Evolutionary conservation across 148 eudicot genomes (phyloP).

Genomic region (Oxyria digyna): DNA sequence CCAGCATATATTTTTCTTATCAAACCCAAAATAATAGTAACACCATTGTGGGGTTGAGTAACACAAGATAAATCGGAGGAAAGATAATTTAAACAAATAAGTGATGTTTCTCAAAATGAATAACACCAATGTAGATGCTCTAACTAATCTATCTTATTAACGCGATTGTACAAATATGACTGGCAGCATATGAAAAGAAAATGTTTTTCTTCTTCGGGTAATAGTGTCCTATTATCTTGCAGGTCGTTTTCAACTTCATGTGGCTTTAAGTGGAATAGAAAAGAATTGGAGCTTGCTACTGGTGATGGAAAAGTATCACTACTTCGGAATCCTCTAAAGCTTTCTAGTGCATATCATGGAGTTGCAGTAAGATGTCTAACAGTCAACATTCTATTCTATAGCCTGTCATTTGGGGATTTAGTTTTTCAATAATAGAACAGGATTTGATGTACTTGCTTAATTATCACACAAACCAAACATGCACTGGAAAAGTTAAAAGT

Average conservation of each 20-base stretch:
- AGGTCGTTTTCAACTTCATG: constrained; percentile 18
- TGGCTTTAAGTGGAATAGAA: constrained; percentile 29
- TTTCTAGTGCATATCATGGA: constrained; percentile 50
- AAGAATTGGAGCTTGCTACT: constrained; percentile 46
- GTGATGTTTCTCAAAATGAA: no score
- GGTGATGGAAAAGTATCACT: constrained; percentile 29
- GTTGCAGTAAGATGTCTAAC: constrained; percentile 36
- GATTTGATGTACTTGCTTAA: background rate
- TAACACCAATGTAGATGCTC: no score
- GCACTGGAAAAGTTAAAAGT: background rate
- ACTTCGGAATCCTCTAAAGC: constrained; percentile 37
- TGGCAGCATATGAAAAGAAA: background rate
- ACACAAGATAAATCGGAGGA: no score
- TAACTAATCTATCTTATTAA: no score
- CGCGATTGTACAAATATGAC: no score
- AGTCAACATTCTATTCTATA: background rate
- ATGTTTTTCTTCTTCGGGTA: background rate
- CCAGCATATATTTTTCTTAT: no score
- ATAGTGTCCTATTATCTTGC: constrained; percentile 5
- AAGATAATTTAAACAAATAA: no score
- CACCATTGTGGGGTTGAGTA: no score
- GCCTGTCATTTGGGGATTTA: background rate
- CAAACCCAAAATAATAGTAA: no score
- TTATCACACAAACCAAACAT: background rate
- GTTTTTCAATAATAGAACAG: background rate